These are phyloP conservation scores for Tilletia indica DNA, from an alignment of 1,284 basidiomycete species.

Conservation along the genomic window DNA sequence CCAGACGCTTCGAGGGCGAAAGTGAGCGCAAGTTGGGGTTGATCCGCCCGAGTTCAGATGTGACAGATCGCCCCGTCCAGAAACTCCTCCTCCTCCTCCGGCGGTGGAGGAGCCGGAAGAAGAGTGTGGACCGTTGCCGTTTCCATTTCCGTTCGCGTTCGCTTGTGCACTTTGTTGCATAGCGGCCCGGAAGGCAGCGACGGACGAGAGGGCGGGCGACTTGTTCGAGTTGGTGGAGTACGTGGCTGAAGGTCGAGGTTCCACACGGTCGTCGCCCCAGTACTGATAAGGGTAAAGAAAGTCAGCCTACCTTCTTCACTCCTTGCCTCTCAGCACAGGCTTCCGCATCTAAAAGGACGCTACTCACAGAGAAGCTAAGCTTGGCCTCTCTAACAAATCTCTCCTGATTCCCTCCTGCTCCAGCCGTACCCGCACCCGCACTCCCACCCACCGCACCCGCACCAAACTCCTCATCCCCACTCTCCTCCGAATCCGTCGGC, in stretches of 20 bases:
- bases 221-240: conserved; percentile 3
- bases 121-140: neutral
- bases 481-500: conserved; percentile 11
- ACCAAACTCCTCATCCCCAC: conserved; percentile 25
- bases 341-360: neutral
- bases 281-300: conserved; percentile 21
- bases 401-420: conserved; percentile 24
- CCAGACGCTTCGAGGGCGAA: neutral
- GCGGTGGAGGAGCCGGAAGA: neutral
- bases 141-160: too few relatives aligned
- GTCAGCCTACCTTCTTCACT: too few relatives aligned
- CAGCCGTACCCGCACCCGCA: neutral
- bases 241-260: conserved; percentile 23
- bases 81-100: neutral
- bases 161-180: neutral
- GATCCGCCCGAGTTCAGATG: neutral
- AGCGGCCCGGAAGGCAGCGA: conserved; percentile 10
- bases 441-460: neutral
- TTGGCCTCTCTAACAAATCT: conserved; percentile 42
- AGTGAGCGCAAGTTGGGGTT: conserved; percentile 8
- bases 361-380: conserved; percentile 36
- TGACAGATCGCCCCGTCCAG: neutral
- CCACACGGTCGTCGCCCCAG: conserved; percentile 38
- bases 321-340: too few relatives aligned
- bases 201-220: neutral